phyloP scores from a whole-genome alignment of 1,139 yeast genomes.

The Lodderomyces metapsilosis region DNA sequence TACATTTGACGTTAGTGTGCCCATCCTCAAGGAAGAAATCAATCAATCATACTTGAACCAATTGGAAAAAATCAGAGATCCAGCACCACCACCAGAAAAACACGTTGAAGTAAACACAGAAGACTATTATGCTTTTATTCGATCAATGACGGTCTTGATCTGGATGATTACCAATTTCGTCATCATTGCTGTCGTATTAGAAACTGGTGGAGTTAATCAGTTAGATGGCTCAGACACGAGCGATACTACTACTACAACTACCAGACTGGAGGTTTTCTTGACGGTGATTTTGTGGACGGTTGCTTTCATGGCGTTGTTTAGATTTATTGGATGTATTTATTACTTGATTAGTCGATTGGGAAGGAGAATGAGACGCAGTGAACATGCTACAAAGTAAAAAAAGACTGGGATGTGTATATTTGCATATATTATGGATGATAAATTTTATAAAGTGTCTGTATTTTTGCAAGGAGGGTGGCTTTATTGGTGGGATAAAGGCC shows the following conservation, averaged over 20 bases:
- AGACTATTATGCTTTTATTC: constrained; percentile 74
- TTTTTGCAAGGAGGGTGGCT: too few relatives aligned
- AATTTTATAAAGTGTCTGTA: too few relatives aligned
- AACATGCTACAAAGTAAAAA: constrained; percentile 16
- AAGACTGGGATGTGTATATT: neutral
- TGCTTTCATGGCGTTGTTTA: constrained; percentile 72
- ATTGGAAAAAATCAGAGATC: constrained; percentile 57
- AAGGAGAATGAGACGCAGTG: constrained; percentile 22
- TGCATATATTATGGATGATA: too few relatives aligned
- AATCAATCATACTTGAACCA: constrained; percentile 62
- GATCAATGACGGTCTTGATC: constrained; percentile 75
- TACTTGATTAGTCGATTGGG: constrained; percentile 50
- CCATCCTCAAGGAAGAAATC: constrained; percentile 60
- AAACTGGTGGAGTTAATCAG: constrained; percentile 61
- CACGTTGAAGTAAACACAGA: constrained; percentile 47
- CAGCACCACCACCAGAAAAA: constrained; percentile 26
- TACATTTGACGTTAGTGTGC: constrained; percentile 65
- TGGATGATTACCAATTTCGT: constrained; percentile 80
- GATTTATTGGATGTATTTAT: constrained; percentile 65
- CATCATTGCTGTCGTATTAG: constrained; percentile 67
- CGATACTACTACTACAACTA: constrained; percentile 15
- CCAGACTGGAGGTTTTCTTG: constrained; percentile 51
- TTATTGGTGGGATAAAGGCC: too few relatives aligned
- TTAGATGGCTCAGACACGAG: constrained; percentile 17
- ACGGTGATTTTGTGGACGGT: constrained; percentile 78